These are phyloP conservation scores for Diaporthe australafricana DNA, from an alignment of 2,329 filamentous ascomycete species.

Conservation along the genomic window DNA sequence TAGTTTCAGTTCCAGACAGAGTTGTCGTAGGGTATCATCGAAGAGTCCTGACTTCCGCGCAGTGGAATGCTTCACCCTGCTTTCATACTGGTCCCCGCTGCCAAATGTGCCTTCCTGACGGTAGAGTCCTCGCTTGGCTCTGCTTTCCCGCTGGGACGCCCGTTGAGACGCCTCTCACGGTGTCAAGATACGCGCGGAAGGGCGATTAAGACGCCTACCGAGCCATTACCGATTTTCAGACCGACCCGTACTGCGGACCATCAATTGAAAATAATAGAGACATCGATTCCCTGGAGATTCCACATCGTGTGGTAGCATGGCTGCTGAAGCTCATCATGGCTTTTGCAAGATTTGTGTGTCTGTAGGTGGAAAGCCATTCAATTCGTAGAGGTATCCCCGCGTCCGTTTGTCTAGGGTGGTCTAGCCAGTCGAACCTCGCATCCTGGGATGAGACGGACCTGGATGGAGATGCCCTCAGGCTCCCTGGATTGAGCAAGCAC, in stretches of 20 bases:
- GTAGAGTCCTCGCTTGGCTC: background rate
- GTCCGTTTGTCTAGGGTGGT: constrained; percentile 49
- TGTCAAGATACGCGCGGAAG: too few relatives aligned
- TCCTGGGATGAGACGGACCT: background rate
- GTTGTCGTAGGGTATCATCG: background rate
- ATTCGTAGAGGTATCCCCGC: constrained; percentile 67
- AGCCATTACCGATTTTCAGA: background rate
- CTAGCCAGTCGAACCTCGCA: background rate
- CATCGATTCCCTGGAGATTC: constrained; percentile 69
- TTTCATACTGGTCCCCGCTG: background rate
- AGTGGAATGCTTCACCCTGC: background rate
- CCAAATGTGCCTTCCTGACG: background rate
- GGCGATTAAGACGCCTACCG: background rate
- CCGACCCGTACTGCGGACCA: constrained; percentile 69
- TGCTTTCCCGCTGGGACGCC: background rate
- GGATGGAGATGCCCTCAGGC: background rate
- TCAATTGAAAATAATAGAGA: constrained; percentile 64
- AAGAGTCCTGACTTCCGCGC: background rate
- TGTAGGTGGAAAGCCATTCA: constrained; percentile 73
- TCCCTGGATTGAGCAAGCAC: background rate
- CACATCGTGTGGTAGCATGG: constrained; percentile 61
- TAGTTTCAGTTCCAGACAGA: background rate
- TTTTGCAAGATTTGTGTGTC: constrained; percentile 75
- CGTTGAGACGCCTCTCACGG: too few relatives aligned
- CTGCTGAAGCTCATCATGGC: constrained; percentile 75